Evolutionary conservation across 768 basidiomycete species (phyloP), one percentile per base, ranked within the genome.

Genomic region (Suillus paluster): DNA sequence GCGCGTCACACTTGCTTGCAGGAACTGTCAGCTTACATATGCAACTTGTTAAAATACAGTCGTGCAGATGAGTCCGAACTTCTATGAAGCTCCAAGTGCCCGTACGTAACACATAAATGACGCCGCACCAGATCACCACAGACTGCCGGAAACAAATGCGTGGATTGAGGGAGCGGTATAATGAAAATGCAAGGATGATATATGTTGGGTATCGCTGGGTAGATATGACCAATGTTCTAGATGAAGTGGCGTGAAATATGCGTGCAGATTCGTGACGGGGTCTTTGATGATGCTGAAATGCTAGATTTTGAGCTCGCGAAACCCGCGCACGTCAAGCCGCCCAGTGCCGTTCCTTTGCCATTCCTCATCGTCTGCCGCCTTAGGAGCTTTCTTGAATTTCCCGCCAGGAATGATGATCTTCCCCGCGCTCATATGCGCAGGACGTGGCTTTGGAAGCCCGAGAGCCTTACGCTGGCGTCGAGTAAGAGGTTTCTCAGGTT

Each of bases 281-380:
- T 33, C 36, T 19, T 12, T 30, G 33, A 25, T 39, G 36, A 36
- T 42, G 49, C 54, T 23, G 38, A 9, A 46, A 57, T 52, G 52
- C 68, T 76, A 86, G 64, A 92, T 92, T 83, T 84, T 89, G 73
- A 92, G 72, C 77, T 92, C 91, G 66, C 89, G 78, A 73, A 92
- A 92, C 58, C 90, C 90, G 58, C 90, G 80, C 58, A 92, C 89
- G 72, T 92, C 90, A 62, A 92, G 73, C 68, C 90, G 78, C 56
- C 90, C 90, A 36, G 84, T 83, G 64, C 90, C 90, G 74, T 89
- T 92, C 72, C 75, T 80, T 68, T 75, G 78, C 90, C 90, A 91
- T 70, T 83, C 84, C 15, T 66, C 76, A 6, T 72, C 79, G 19
- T 78, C 75, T 34, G 74, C 80, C 19, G 71, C 70, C 41, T 63